Base-by-base conservation (phyloP, 345 rosid species). In the Acer negundo region DNA sequence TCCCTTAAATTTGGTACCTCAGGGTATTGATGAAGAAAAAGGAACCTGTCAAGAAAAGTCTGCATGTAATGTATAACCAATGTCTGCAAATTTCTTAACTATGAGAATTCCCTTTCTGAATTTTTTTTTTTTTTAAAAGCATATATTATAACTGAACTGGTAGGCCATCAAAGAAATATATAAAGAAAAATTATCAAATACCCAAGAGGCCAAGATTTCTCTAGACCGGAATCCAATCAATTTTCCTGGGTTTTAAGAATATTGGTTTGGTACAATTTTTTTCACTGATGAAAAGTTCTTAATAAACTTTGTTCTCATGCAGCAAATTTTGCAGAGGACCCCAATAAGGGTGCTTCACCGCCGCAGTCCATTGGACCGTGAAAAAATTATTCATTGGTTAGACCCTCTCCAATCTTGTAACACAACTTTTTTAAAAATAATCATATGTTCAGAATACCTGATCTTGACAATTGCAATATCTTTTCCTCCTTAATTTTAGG, bases 291-390 rank as follows among this genome's bases (percentile, higher is more conserved):
- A 19, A 35, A 42, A 42, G 23, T 44, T 73, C 42, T 62, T 47
- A n/a, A 38, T 44, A 56, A 49, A 2, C 53, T 38, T 70, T 58
- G 70, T 61, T 78, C 70, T 75, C 47, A 4, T 78, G 78, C 87
- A 94, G 98, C 74, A 86, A 85, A 78, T 95, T 80, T 78, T 88
- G 86, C 99, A 95, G 85, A 87, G 86, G 83, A 95, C 98, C 26
- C 99, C 99, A 51, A 44, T 95, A 62, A 88, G 99, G 80, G 99
- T 95, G 84, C 99, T 95, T 77, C 99, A 93, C 78, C 97, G 97
- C 59, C 90, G 99, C 65, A 95, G 99, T 88, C 98, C 97, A 59
- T 72, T 95, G 80, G 97, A 90, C 46, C 98, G 99, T 10, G 89
- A 85, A 78, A 95, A 89, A 84, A 84, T 81, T 47, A 90, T 95